These are phyloP conservation scores for Leccinum pallidistipes DNA, from an alignment of 1,284 basidiomycete species.

Conservation along the genomic window DNA sequence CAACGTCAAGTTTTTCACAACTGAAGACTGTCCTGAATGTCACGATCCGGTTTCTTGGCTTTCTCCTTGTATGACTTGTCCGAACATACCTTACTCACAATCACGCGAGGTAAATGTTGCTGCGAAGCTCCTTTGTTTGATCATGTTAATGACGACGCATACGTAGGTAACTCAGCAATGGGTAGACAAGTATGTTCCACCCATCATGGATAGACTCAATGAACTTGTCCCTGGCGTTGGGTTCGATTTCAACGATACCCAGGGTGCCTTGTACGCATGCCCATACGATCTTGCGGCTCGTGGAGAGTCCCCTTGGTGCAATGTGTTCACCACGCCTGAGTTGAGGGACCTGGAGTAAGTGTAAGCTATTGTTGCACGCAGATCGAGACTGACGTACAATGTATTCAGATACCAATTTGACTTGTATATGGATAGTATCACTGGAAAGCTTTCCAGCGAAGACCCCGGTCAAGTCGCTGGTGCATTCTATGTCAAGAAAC, in stretches of 20 bases:
- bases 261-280: slow-evolving; percentile 49
- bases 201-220: slow-evolving; percentile 41
- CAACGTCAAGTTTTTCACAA: slow-evolving; percentile 14
- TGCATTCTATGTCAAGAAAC: slow-evolving; percentile 40
- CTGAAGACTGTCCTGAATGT: slow-evolving; percentile 2
- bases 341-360: slow-evolving; percentile 42
- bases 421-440: slow-evolving; percentile 41
- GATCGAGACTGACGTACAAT: background rate
- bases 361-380: background rate
- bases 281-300: slow-evolving; percentile 45
- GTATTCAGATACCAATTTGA: slow-evolving; percentile 40
- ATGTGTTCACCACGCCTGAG: slow-evolving; percentile 39
- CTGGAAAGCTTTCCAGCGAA: slow-evolving; percentile 41
- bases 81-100: background rate
- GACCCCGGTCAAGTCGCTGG: slow-evolving; percentile 42
- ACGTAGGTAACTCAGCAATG: slow-evolving; percentile 35
- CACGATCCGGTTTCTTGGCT: slow-evolving; percentile 40
- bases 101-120: background rate
- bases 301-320: slow-evolving; percentile 42
- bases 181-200: slow-evolving; percentile 42
- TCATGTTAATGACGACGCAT: background rate
- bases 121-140: background rate
- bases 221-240: slow-evolving; percentile 36
- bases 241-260: slow-evolving; percentile 35
- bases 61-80: slow-evolving; percentile 12